Base-by-base conservation (phyloP, 345 rosid species). In the Populus deltoides region DNA sequence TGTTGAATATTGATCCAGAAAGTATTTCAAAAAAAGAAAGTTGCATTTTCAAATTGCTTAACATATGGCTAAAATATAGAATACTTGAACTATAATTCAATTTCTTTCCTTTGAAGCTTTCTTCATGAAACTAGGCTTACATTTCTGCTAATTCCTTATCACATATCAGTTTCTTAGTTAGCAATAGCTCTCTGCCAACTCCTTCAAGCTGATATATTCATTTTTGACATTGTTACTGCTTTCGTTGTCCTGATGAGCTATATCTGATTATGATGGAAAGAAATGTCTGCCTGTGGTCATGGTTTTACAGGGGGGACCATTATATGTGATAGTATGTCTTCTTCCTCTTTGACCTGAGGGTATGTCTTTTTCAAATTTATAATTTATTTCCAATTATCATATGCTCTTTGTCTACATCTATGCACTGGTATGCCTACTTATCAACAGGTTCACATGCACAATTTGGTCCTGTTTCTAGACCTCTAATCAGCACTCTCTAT, bases 1-100 rank as follows among this genome's bases (percentile, higher is more conserved):
- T 96, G 87, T 72, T 35, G 45, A 65, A 47, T 62, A 41, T 66
- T 36, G 22, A n/a, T 45, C 16, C 63, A 68, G 22, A 55, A 73
- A 24, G 66, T 76, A 68, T 35, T 69, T 76, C 68, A 3, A 25
- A 39, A 0, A 9, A 31, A 59, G 18, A 77, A 53, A 51, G 2
- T 70, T 63, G 49, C 43, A 36, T 16, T 15, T 24, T 33, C 35
- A 41, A 41, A 10, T 41, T 41, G 10, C 45, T 41, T 41, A 2
- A 41, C 45, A 41, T 6, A 53, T 18, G 22, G 10, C n/a, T 18
- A 8, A 51, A 53, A 10, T 53, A 6, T 53, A 18, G 24, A 18
- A 20, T 53, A 53, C 59, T 55, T 20, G 63, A 57, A n/a, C 13
- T 41, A 10, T 41, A 41, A 41, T 41, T 59, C 5, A 9, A n/a